A percentile compares a stretch with the other conserved stretches of the same genome.
Evolutionary conservation across 192 early-diverging fungal genomes (phyloP).

Genomic region (Coemansia sp.): DNA sequence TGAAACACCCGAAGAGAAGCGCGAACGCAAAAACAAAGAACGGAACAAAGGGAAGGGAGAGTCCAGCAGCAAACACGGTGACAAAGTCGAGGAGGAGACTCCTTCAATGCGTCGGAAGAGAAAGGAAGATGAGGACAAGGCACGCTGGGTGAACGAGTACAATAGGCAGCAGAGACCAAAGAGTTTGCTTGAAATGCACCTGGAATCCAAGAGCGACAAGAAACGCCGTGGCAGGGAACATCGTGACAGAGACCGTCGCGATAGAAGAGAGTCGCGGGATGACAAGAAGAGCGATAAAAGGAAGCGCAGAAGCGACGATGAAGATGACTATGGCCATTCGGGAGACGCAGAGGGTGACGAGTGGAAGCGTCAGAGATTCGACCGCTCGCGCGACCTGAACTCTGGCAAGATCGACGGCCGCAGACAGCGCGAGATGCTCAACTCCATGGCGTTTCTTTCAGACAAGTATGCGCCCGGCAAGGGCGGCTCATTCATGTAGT

Average conservation of each 20-base stretch:
- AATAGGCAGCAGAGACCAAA: constrained; percentile 38
- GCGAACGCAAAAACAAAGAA: constrained; percentile 8
- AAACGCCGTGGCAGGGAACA: no score
- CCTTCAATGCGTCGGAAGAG: constrained; percentile 9
- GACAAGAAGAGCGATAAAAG: not conserved
- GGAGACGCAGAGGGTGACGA: constrained; percentile 3
- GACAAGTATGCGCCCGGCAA: constrained; percentile 41
- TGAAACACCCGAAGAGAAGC: constrained; percentile 23
- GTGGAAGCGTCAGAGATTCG: constrained; percentile 29
- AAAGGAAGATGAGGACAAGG: constrained; percentile 20
- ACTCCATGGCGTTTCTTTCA: constrained; percentile 17
- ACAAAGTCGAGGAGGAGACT: constrained; percentile 18
- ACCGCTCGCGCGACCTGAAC: constrained; percentile 22
- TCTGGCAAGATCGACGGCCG: constrained; percentile 6
- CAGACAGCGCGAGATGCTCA: constrained; percentile 19
- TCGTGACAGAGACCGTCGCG: no score
- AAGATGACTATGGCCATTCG: no score
- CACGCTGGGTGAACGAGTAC: constrained; percentile 38
- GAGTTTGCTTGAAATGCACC: constrained; percentile 43
- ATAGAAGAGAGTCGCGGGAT: no score
- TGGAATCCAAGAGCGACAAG: constrained; percentile 13
- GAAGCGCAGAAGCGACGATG: not conserved
- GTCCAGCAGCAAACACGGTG: constrained; percentile 1
- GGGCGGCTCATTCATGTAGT: constrained; percentile 24
- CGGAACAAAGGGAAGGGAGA: constrained; percentile 1